Evolutionary conservation across 2,329 filamentous ascomycete species (phyloP).

Genomic region (Xylariaceae sp.): DNA sequence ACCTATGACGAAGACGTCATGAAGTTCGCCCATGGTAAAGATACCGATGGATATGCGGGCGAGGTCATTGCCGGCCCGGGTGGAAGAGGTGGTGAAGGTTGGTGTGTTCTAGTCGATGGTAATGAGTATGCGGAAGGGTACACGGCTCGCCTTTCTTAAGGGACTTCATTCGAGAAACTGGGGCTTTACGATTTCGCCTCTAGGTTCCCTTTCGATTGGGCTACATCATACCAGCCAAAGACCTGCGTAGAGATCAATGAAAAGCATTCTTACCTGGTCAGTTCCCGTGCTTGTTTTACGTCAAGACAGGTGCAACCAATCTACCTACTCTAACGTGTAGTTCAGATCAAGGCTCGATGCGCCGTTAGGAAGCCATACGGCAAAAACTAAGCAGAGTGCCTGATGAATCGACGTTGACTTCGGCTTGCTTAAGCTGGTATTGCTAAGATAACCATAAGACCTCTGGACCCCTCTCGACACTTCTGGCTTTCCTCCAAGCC

Average conservation of each 20-base stretch:
- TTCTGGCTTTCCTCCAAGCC: too few species aligned
- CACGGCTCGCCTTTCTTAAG: background rate
- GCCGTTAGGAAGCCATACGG: background rate
- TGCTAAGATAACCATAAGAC: too few species aligned
- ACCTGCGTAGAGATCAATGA: too few species aligned
- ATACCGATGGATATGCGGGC: constrained; percentile 53
- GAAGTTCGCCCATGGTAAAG: constrained; percentile 52
- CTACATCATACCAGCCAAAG: background rate
- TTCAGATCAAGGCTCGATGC: background rate
- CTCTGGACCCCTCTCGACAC: too few species aligned
- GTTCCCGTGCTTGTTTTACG: background rate
- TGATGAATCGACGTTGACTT: background rate
- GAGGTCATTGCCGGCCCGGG: constrained; percentile 61
- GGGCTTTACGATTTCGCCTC: background rate
- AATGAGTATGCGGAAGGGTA: constrained; percentile 50
- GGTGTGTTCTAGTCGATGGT: constrained; percentile 84
- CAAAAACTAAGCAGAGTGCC: background rate
- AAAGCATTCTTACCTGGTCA: too few species aligned
- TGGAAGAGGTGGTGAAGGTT: constrained; percentile 69
- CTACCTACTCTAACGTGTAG: background rate
- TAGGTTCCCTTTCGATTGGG: background rate
- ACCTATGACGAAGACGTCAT: constrained; percentile 75
- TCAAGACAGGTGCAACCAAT: background rate
- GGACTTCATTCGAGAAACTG: constrained; percentile 41
- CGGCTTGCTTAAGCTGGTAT: background rate